Evolutionary conservation across 345 rosid genomes (phyloP).

Genomic region (Draba incana): DNA sequence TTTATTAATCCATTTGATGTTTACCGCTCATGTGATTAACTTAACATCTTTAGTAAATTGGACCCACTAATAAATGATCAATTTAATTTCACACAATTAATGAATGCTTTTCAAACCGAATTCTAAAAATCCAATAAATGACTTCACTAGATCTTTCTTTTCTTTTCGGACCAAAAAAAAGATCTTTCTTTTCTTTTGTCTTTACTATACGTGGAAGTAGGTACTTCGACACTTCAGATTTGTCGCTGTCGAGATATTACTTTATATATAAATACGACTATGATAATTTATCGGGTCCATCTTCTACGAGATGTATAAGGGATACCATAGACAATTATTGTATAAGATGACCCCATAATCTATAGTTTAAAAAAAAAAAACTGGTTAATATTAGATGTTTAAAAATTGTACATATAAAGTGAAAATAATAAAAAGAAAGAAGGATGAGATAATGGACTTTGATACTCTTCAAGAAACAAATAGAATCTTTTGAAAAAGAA

Average conservation of each 20-base stretch:
- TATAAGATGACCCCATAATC: background rate
- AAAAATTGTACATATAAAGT: no score
- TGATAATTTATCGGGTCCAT: background rate
- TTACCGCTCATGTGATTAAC: background rate
- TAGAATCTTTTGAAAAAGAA: no score
- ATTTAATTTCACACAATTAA: conserved; percentile 1
- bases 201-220: conserved; percentile 28
- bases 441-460: no score
- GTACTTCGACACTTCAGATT: conserved; percentile 1
- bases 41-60: conserved; percentile 15
- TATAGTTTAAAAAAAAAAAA: no score
- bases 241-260: conserved; percentile 24
- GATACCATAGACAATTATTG: background rate
- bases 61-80: conserved; percentile 28
- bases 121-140: background rate
- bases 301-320: conserved; percentile 4
- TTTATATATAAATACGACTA: background rate
- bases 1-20: no score
- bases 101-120: conserved; percentile 13
- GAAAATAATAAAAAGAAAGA: no score
- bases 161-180: no score
- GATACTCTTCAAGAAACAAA: no score
- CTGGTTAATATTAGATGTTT: no score
- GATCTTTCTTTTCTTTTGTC: background rate
- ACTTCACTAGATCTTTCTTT: background rate